These are phyloP conservation scores for Capsicum rhomboideum DNA, from an alignment of 257 asterid genomes.

Conservation along the genomic window DNA sequence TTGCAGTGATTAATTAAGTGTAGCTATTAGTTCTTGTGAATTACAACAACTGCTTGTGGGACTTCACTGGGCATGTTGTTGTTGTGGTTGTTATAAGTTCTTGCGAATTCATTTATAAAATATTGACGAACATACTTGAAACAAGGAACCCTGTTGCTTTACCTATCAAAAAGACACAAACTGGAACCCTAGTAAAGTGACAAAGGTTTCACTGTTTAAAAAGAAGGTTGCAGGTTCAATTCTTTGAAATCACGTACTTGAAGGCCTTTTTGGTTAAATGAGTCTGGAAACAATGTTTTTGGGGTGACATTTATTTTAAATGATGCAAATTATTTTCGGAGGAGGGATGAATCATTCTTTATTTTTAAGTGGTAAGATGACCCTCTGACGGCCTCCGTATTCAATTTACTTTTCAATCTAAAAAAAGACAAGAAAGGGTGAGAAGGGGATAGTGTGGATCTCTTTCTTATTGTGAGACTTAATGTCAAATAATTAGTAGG, in stretches of 20 bases:
- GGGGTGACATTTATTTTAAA: neutral
- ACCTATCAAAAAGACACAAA: neutral
- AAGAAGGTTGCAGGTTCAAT: neutral
- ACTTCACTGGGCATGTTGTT: no score
- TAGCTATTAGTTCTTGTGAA: neutral
- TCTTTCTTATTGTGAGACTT: neutral
- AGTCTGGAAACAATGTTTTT: neutral
- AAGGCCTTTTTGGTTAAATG: neutral
- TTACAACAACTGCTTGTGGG: no score
- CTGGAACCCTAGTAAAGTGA: neutral
- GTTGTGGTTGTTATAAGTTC: no score
- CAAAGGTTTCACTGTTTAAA: neutral
- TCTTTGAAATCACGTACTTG: neutral
- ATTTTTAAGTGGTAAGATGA: neutral
- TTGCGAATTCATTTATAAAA: no score
- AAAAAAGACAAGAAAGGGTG: neutral
- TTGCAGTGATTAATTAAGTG: neutral
- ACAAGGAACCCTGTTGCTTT: neutral
- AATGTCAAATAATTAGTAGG: neutral
- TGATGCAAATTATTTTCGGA: neutral
- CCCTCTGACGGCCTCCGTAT: neutral
- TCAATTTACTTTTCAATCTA: neutral
- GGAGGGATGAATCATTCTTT: neutral
- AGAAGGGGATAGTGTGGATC: neutral
- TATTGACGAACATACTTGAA: neutral